Evolutionary conservation across 257 asterid species (phyloP), one percentile per base, ranked within the genome.

Genomic region (Ophiorrhiza pumila): DNA sequence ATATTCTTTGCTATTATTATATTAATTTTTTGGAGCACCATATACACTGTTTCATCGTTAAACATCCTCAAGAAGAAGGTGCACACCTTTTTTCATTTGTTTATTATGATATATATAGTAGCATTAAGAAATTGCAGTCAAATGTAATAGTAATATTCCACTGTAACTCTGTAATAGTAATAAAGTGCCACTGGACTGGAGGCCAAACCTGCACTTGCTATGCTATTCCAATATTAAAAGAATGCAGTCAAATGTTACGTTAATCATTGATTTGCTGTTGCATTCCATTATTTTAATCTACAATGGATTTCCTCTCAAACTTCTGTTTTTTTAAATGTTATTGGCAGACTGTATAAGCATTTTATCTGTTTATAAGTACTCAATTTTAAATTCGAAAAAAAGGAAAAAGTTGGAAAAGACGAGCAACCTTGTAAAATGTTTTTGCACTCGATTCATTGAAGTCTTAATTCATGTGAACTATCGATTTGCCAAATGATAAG

Each of bases 61-160:
- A 45, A 12, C 49, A 59, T 13, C 23, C n/a, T 42, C 20, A 9
- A 35, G 69, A 13, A 65, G 71, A 74, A 41, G 72, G 46, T 25
- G 65, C n/a, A 52, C 29, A 32, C 68, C 32, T 69, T 70, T 34
- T 17, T 37, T 41, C 2, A 23, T 55, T 15, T 15, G 3, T 22
- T 14, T 12, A 18, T 39, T 13, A 65, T 43, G 22, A 56, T 49
- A 29, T n/a, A n/a, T n/a, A n/a, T n/a, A n/a, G n/a, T n/a, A 35
- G 53, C 41, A 52, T 41, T 67, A 13, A 57, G 43, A 56, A 65
- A 31, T 41, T 74, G 50, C 57, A 39, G 73, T 67, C 78, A 74
- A 74, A 57, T 41, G n/a, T 41, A 65, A 66, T 56, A n/a, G n/a
- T n/a, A 41, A 74, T 74, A 65, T 68, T 49, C 73, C 65, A 57